A percentile compares a stretch with the other conserved stretches of the same genome.
Evolutionary conservation across 169 alveolate genomes (phyloP).

Genomic region (Plasmodium fragile): DNA sequence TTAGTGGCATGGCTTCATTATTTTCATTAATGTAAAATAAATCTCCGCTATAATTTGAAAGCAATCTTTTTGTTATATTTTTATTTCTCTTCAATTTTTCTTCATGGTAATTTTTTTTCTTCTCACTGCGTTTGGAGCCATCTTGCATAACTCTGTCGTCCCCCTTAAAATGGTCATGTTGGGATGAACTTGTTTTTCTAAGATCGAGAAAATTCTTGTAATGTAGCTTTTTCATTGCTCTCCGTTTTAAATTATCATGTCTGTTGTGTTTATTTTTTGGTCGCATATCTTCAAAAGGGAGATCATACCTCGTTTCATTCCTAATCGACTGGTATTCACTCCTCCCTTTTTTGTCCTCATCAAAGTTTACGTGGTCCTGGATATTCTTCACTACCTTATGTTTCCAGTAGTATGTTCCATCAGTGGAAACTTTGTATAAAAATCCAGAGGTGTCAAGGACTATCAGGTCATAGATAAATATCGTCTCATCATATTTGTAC

Average conservation of each 20-base stretch:
- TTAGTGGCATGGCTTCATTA: constrained; percentile 78
- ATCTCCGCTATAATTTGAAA: constrained; percentile 77
- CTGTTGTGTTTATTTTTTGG: constrained; percentile 7
- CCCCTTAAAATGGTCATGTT: neutral
- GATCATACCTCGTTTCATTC: neutral
- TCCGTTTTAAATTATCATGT: constrained; percentile 42
- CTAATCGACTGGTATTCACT: constrained; percentile 7
- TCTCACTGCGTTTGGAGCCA: neutral
- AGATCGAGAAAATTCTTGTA: neutral
- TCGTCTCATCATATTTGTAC: constrained; percentile 46
- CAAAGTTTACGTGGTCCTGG: constrained; percentile 21
- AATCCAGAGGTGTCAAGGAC: constrained; percentile 63
- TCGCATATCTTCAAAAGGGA: neutral
- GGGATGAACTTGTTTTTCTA: neutral
- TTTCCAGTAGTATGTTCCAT: constrained; percentile 74
- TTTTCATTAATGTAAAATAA: constrained; percentile 83
- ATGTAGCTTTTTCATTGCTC: constrained; percentile 33
- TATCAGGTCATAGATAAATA: constrained; percentile 37
- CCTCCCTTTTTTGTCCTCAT: constrained; percentile 2
- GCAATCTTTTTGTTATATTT: constrained; percentile 27
- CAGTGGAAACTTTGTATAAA: constrained; percentile 73
- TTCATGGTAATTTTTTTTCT: constrained; percentile 6
- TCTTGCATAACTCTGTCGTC: neutral
- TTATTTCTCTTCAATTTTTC: constrained; percentile 30
- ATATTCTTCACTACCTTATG: constrained; percentile 41